phyloP scores from a whole-genome alignment of 768 basidiomycete species.

The Suillus luteus region DNA sequence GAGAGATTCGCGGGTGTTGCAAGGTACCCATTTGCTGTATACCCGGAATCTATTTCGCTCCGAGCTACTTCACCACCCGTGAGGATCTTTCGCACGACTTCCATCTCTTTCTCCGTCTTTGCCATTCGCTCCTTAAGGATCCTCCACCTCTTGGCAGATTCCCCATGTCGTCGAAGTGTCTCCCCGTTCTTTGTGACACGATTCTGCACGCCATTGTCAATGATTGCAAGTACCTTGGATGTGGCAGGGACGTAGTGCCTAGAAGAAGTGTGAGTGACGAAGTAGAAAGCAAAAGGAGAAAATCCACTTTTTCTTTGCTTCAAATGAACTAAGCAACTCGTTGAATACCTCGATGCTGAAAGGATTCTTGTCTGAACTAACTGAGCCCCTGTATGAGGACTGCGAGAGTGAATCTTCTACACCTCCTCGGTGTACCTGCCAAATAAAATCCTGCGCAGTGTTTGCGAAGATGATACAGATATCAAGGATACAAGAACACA shows the following conservation, averaged over 20 bases:
- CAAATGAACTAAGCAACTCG: slow-evolving; percentile 71
- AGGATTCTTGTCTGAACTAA: slow-evolving; percentile 52
- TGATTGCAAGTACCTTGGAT: slow-evolving; percentile 87
- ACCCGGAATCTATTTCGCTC: slow-evolving; percentile 72
- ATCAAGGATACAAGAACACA: slow-evolving; percentile 38
- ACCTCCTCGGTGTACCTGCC: slow-evolving; percentile 69
- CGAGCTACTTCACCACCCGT: slow-evolving; percentile 49
- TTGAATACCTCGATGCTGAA: slow-evolving; percentile 65
- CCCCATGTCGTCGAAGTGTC: slow-evolving; percentile 85
- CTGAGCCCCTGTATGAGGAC: slow-evolving; percentile 45
- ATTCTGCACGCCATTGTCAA: slow-evolving; percentile 92
- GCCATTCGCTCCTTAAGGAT: slow-evolving; percentile 77
- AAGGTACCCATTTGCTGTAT: slow-evolving; percentile 59
- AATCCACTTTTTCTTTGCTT: slow-evolving; percentile 83
- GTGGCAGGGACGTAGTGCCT: slow-evolving; percentile 96
- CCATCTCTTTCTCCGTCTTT: slow-evolving; percentile 84
- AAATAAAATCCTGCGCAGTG: slow-evolving; percentile 72
- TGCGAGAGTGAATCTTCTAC: slow-evolving; percentile 45
- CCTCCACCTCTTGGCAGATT: slow-evolving; percentile 86
- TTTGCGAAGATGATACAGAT: slow-evolving; percentile 7
- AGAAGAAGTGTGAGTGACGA: slow-evolving; percentile 18
- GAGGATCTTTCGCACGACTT: slow-evolving; percentile 61
- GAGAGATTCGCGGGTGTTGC: slow-evolving; percentile 59
- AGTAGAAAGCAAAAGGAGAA: slow-evolving; percentile 15
- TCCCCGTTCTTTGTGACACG: slow-evolving; percentile 97